Base-by-base conservation (phyloP, 1,284 basidiomycete species). In the Schizophyllum amplum region DNA sequence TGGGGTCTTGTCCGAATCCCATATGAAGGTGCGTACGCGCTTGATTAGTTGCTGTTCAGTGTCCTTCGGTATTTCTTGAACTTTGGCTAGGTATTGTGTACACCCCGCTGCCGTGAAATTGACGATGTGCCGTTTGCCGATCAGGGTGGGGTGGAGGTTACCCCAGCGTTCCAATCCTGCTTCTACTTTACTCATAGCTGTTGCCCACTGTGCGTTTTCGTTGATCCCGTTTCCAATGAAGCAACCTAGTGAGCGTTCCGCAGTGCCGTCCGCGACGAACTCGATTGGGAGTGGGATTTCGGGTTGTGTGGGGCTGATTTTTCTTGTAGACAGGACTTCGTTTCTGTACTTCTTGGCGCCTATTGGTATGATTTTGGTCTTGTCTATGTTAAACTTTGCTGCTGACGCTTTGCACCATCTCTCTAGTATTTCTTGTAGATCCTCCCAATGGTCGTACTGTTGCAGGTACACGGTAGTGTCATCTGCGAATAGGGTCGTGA, bases 381-480 rank as follows among this genome's bases (percentile, higher is more conserved):
- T 68, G 0, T 13, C 24, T 0, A 62, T 52, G 52, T 66, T 66
- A 52, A 67, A 67, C 26, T 63, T 64, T 11, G 66, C 66, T 15
- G 57, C 58, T 21, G 63, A 59, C 24, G 63, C 66, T 15, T 22
- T 47, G 53, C 66, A 67, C 64, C 64, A 65, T 9, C 47, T 48
- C 13, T 59, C 51, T 1, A 65, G 57, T 24, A 63, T 60, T 0
- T 46, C 13, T 47, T 53, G 13, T 1, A 66, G 57, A 5, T 52
- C 47, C 0, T 13, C 22, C 23, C 59, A 63, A 50, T 57, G 52
- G 51, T 67, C 65, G 0, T 50, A 21, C 11, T 51, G 47, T 1
- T 24, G n/a, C 0, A 65, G 61, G 57, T 59, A 65, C 0, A 60
- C 58, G 0, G 61, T 55, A 1, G 62, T 63, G 47, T 65, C 61